These are phyloP conservation scores for Ceratocystis albifundus DNA, from an alignment of 2,329 filamentous ascomycete genomes.

Conservation along the genomic window DNA sequence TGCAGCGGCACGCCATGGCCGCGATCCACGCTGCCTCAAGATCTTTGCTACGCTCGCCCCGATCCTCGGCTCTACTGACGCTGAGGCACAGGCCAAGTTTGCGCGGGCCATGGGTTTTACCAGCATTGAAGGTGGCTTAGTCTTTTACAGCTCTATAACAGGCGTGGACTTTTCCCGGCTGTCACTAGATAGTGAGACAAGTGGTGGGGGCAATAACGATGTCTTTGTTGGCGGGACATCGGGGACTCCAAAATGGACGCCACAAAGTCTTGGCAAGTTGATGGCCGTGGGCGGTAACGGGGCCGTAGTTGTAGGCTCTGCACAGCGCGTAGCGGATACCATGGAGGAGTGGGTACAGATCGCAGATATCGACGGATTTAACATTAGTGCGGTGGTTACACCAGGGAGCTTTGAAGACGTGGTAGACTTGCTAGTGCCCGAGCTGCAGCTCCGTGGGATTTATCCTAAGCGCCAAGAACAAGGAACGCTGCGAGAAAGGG, in stretches of 20 bases:
- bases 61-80: constrained; percentile 48
- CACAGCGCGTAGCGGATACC: constrained; percentile 29
- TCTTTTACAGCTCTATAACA: constrained; percentile 56
- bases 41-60: constrained; percentile 48
- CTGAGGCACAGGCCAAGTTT: constrained; percentile 39
- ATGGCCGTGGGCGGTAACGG: constrained; percentile 30
- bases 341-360: constrained; percentile 35
- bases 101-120: constrained; percentile 45
- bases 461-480: constrained; percentile 30
- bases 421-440: constrained; percentile 51
- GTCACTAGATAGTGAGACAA: constrained; percentile 50
- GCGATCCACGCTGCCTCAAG: constrained; percentile 47
- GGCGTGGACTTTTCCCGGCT: constrained; percentile 52
- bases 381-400: constrained; percentile 31
- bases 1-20: constrained; percentile 38
- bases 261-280: constrained; percentile 30
- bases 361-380: constrained; percentile 51
- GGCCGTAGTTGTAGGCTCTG: constrained; percentile 29
- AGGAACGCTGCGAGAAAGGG: constrained; percentile 6
- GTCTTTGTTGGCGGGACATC: constrained; percentile 41
- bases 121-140: constrained; percentile 48
- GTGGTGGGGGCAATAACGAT: constrained; percentile 27
- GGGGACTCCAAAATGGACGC: constrained; percentile 31
- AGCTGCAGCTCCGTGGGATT: constrained; percentile 45
- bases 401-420: constrained; percentile 57